Base-by-base conservation (phyloP, 2,329 filamentous ascomycete genomes). In the Pestalotiopsis sp. region DNA sequence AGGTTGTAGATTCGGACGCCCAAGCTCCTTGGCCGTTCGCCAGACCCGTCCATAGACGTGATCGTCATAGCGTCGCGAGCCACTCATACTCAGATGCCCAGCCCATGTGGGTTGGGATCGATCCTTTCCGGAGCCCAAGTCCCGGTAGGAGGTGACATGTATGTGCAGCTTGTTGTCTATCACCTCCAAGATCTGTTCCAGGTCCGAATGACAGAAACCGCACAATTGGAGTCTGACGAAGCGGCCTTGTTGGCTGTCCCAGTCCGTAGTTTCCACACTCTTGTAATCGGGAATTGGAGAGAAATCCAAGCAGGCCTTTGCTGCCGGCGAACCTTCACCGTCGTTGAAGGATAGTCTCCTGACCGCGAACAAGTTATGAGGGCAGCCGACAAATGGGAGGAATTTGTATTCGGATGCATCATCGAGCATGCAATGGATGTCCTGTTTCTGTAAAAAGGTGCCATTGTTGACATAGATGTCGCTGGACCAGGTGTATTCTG, bases 391-490 rank as follows among this genome's bases (percentile, higher is more conserved):
- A 27, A 62, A 62, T 38, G 27, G 17, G 59, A 62, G 23, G 9
- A 23, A 14, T 17, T 14, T 17, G 59, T 13, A 38, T 31, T 31
- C 27, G 27, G 5, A 31, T 31, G 27, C 27, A 6, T 31, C 27
- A 27, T n/a, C 59, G 27, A 62, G 6, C 25, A 62, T 62, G 36
- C 27, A 62, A 62, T 23, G 14, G 59, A 62, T 31, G 13, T 62
- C 59, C 20, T 62, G 59, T 62, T 62, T 62, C 36, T 62, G 59
- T 62, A 62, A 27, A 40, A 62, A 62, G 13, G 59, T 36, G 23
- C 36, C 59, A 4, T 38, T 31, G 14, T 38, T 20, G 59, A 62
- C 27, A 23, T 62, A 62, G 27, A 62, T 62, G 13, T 62, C 59
- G 59, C 59, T 62, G 27, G 59, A 62, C 59, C 59, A 62, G 27